Percentiles rank a stretch among this genome's conserved stretches.
Conservation (phyloP, 192 early-diverging fungal species). For the Linderina pennispora region DNA sequence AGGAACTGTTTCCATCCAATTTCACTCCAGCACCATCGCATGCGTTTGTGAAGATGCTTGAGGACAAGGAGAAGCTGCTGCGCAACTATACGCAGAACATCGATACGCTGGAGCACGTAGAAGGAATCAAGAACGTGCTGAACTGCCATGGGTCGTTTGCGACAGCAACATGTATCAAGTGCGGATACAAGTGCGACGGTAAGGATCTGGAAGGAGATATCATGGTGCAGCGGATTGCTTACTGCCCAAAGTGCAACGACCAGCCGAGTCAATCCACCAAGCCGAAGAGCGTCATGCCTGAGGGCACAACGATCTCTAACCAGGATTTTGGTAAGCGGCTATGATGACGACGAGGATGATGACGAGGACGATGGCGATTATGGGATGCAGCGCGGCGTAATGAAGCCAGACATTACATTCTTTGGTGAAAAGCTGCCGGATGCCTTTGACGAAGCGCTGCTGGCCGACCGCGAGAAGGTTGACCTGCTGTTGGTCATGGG, state of each 20-base stretch:
- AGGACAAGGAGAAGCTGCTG: conserved; percentile 76
- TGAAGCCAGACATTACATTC: conserved; percentile 98
- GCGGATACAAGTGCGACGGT: conserved; percentile 69
- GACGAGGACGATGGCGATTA: conserved; percentile 54
- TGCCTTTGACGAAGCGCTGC: conserved; percentile 68
- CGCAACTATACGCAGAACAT: conserved; percentile 99
- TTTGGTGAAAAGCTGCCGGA: conserved; percentile 91
- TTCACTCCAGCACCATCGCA: conserved; percentile 84
- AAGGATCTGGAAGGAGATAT: conserved; percentile 76
- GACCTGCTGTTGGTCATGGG: conserved; percentile 96
- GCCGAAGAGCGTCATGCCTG: neutral
- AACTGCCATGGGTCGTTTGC: conserved; percentile 99
- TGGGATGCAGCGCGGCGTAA: conserved; percentile 48
- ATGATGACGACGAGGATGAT: conserved; percentile 29
- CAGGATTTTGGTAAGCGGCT: too few species aligned
- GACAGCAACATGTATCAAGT: conserved; percentile 83
- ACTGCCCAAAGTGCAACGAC: conserved; percentile 66
- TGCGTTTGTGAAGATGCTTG: conserved; percentile 82
- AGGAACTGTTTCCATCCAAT: conserved; percentile 85
- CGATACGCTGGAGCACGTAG: conserved; percentile 85
- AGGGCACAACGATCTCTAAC: too few species aligned
- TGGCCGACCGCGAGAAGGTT: conserved; percentile 64
- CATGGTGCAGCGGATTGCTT: conserved; percentile 65
- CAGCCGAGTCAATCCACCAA: neutral
- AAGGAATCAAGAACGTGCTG: conserved; percentile 74